phyloP scores from a whole-genome alignment of 2,329 filamentous ascomycete genomes.

The Fusarium xylarioides region DNA sequence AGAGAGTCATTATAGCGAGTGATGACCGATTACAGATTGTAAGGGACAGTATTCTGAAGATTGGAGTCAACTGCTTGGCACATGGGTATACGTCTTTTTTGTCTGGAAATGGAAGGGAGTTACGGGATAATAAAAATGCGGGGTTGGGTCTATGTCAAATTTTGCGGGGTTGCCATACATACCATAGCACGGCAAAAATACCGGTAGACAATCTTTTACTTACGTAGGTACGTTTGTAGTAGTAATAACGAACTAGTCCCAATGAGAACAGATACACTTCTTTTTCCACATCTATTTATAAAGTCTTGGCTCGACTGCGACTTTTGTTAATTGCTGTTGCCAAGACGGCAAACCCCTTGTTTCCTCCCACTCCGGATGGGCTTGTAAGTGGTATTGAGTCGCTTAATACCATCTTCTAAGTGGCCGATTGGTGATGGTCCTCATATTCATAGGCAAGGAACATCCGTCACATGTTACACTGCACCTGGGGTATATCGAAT shows the following conservation, averaged over 20 bases:
- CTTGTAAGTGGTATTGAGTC: not conserved
- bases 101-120: not conserved
- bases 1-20: not conserved
- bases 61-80: not conserved
- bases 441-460: not conserved
- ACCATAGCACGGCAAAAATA: not conserved
- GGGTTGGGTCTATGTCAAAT: not conserved
- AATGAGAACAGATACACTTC: not conserved
- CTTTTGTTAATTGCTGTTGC: not conserved
- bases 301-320: not conserved
- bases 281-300: not conserved
- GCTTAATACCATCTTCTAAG: not conserved
- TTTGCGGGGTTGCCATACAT: not conserved
- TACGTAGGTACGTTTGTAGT: not conserved
- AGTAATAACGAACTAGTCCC: not conserved
- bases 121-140: not conserved
- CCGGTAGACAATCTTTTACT: not conserved
- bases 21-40: no score
- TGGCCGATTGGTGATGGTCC: not conserved
- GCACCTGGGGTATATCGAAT: not conserved
- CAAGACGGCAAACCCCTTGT: not conserved
- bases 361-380: not conserved
- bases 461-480: not conserved
- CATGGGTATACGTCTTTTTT: not conserved
- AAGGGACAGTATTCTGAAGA: not conserved